Base-by-base conservation (phyloP, 2,329 filamentous ascomycete genomes). In the Talaromyces amestolkiae region DNA sequence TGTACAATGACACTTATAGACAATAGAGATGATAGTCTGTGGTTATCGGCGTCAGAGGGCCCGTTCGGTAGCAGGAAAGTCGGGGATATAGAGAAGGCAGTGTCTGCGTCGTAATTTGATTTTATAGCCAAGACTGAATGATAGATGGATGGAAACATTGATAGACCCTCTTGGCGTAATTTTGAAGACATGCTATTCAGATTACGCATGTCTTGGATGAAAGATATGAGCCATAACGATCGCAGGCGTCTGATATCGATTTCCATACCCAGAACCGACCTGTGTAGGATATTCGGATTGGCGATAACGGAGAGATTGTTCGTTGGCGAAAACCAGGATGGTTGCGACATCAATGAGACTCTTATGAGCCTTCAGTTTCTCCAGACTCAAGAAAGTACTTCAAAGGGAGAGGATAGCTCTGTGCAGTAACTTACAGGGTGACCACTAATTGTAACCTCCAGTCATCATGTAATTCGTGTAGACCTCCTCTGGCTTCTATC, bases 401-500 rank as follows among this genome's bases (percentile, higher is more conserved):
- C 19, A 35, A 19, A 47, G 15, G 15, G 37, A 31, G 15, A 59
- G 41, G 35, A 7, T 37, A 37, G 8, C 35, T 11, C 8, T 37
- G 4, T 11, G 8, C 5, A 49, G 35, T 51, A 59, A 22, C 63
- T 17, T 60, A 65, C 63, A 65, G 17, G 10, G 24, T 22, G 9
- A 65, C 56, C 1, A 65, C 63, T 11, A 65, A 35, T 45, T 60
- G 56, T n/a, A 65, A 47, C n/a, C 63, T 51, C 75, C 75, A 77
- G 60, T 77, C 72, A 8, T 66, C 60, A 43, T 72, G 72, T 7
- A 77, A 69, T 31, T 67, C 63, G 13, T 67, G 60, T 19, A 77
- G 67, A 7, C 75, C 75, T n/a, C 75, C 75, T 65, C 71, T 70
- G 24, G 73, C 73, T n/a, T 75, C 67, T 17, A 77, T 74, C 72